Conservation (phyloP, 768 basidiomycete genomes). For the Tricholoma terreum region DNA sequence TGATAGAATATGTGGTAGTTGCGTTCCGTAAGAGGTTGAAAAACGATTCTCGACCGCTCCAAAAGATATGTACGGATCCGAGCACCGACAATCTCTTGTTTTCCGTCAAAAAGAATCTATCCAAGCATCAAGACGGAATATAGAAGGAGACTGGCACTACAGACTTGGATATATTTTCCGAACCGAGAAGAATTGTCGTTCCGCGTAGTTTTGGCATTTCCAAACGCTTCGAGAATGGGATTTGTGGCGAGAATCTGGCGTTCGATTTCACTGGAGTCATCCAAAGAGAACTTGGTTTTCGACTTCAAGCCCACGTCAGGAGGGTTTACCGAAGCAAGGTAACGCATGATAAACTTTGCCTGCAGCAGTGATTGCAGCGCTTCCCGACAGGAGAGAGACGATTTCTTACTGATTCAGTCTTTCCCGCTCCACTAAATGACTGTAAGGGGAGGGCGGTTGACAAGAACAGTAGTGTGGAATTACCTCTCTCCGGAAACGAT, state of each 20-base stretch:
- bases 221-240: conserved; percentile 97
- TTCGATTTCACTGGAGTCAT: conserved; percentile 92
- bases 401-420: conserved; percentile 84
- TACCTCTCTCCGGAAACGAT: conserved; percentile 98
- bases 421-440: conserved; percentile 87
- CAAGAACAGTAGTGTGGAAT: conserved; percentile 18
- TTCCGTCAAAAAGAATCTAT: conserved; percentile 94
- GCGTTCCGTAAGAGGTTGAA: conserved; percentile 93
- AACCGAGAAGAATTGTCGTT: conserved; percentile 99
- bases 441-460: conserved; percentile 15
- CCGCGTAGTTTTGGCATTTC: conserved; percentile 98
- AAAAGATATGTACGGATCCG: conserved; percentile 98
- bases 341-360: conserved; percentile 99
- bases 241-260: conserved; percentile 98
- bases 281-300: conserved; percentile 70
- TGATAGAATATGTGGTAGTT: conserved; percentile 99
- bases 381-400: not conserved
- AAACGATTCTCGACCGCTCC: conserved; percentile 95
- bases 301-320: conserved; percentile 56
- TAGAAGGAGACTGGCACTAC: conserved; percentile 14
- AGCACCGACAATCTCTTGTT: conserved; percentile 96
- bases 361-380: conserved; percentile 25
- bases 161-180: conserved; percentile 98
- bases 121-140: conserved; percentile 4
- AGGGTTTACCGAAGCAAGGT: conserved; percentile 96